phyloP scores from a whole-genome alignment of 1,284 basidiomycete species.

The Ceratobasidium sp. region DNA sequence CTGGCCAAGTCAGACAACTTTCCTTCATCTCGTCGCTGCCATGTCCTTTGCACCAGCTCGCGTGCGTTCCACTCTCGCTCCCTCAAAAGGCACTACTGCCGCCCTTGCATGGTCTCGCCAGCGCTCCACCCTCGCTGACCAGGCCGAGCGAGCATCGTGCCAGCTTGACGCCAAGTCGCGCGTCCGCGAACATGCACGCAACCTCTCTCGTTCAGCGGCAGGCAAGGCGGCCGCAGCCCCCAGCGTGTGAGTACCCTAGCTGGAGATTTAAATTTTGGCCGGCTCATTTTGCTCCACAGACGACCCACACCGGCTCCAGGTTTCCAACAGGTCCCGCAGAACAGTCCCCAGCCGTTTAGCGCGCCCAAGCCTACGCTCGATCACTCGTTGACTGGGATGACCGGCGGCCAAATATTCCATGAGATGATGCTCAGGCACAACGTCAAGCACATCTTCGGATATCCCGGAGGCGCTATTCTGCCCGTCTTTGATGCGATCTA shows the following conservation, averaged over 20 bases:
- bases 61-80: conserved; percentile 32
- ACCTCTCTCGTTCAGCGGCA: conserved; percentile 74
- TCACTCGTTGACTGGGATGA: conserved; percentile 89
- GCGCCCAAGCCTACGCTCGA: conserved; percentile 59
- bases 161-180: conserved; percentile 60
- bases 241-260: conserved; percentile 60
- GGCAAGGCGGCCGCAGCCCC: conserved; percentile 66
- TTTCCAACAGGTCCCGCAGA: conserved; percentile 72
- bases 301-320: conserved; percentile 72
- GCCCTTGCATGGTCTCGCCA: conserved; percentile 16
- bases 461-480: conserved; percentile 97
- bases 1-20: conserved; percentile 8
- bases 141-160: conserved; percentile 33
- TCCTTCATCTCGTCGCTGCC: conserved; percentile 25
- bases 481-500: conserved; percentile 99
- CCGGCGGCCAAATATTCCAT: conserved; percentile 97
- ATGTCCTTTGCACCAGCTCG: conserved; percentile 40
- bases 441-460: conserved; percentile 97
- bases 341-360: conserved; percentile 44
- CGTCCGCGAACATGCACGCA: conserved; percentile 71
- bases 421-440: conserved; percentile 99
- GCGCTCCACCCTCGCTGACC: conserved; percentile 30
- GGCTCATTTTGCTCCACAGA: conserved; percentile 54
- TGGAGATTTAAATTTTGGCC: conserved; percentile 4
- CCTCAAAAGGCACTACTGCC: conserved; percentile 11